A percentile compares a stretch with the other conserved stretches of the same genome.
phyloP scores from a whole-genome alignment of 2,329 filamentous ascomycete species.

The Sclerotinia minor region DNA sequence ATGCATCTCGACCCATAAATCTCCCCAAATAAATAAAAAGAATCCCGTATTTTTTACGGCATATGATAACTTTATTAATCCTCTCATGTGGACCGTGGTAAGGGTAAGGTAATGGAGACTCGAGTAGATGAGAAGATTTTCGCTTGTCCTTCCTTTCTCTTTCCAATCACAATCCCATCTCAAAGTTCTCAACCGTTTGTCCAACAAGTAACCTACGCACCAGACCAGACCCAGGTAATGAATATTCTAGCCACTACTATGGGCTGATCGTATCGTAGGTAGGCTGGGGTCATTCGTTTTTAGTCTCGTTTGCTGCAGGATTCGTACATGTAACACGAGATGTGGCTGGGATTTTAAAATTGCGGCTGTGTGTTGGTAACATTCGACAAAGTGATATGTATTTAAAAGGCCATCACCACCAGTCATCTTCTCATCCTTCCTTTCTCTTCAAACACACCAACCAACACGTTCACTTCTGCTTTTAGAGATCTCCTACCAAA shows the following conservation, averaged over 20 bases:
- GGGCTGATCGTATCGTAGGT: not conserved
- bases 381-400: not conserved
- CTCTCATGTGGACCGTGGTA: not conserved
- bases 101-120: not conserved
- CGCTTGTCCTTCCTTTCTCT: not conserved
- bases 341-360: conserved; percentile 18
- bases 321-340: conserved; percentile 20
- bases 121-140: not conserved
- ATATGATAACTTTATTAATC: not conserved
- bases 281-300: conserved; percentile 5
- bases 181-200: not conserved
- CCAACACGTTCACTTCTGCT: not conserved
- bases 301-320: conserved; percentile 11
- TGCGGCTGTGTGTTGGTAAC: conserved; percentile 24
- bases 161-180: conserved; percentile 5
- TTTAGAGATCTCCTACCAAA: not conserved
- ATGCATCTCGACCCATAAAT: conserved; percentile 1
- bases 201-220: not conserved
- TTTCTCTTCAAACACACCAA: conserved; percentile 4
- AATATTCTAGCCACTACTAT: conserved; percentile 3
- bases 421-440: conserved; percentile 1
- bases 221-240: too few relatives aligned
- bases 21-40: not conserved
- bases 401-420: conserved; percentile 17
- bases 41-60: conserved; percentile 1